Base-by-base conservation (phyloP, 208 protist genomes). In the Endotrypanum monterogeii region DNA sequence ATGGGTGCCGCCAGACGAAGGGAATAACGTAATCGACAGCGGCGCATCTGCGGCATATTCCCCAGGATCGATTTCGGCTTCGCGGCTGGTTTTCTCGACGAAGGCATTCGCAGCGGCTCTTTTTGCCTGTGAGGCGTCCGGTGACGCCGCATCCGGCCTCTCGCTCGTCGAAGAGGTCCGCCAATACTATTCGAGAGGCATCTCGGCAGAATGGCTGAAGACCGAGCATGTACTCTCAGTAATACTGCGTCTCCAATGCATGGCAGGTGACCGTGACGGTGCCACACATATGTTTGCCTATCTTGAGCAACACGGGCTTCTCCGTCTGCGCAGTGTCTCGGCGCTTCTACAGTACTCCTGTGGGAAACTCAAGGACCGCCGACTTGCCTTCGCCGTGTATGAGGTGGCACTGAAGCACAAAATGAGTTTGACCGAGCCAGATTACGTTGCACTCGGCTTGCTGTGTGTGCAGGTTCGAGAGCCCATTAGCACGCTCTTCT, bases 201-300 rank as follows among this genome's bases (percentile, higher is more conserved):
- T 60, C 8, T 61, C 70, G 18, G 12, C 68, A 8, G 66, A 73
- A 18, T 89, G 86, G 85, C 73, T 76, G 20, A 14, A 54, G 7
- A 82, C 92, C 30, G 88, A 95, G 70, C 89, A 84, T 51, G 83
- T 93, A 1, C 72, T 95, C 41, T 76, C 87, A 1, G 86, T 89
- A 8, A 61, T 87, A 28, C 74, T 95, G 48, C 88, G 88, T 39
- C 83, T 93, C 8, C 90, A 93, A 69, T 93, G 88, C 52, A 65
- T 73, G 37, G 76, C 75, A 1, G 83, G 75, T 0, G 86, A 95
- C 68, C 63, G 57, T 5, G 57, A 73, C 25, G 90, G 56, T 1
- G 87, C 88, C 14, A 79, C 57, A 54, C 86, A 87, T 46, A 80
- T 93, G 74, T 88, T 93, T 66, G 74, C 82, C 14, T 93, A 84